A percentile compares a stretch with the other conserved stretches of the same genome.
Conservation (phyloP, 2,329 filamentous ascomycete genomes). For the Dothistroma septosporum region DNA sequence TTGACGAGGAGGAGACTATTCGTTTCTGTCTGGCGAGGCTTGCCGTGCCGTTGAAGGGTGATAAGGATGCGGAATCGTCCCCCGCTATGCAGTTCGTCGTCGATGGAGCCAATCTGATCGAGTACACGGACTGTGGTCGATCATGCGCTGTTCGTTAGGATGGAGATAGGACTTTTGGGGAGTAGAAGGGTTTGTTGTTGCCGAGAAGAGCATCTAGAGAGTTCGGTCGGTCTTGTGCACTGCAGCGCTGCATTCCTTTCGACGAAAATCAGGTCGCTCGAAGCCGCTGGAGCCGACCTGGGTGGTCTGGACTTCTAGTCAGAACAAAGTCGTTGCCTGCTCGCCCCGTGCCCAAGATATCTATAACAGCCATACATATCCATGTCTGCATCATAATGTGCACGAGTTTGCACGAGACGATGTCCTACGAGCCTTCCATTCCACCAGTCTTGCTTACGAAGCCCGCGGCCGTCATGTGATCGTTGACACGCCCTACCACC, state of each 20-base stretch:
- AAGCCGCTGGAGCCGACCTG: too few species aligned
- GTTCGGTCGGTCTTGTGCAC: too few species aligned
- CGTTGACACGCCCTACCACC: neutral
- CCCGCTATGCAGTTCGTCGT: neutral
- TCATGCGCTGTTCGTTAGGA: neutral
- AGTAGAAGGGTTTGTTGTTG: neutral
- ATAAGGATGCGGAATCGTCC: neutral
- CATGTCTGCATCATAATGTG: too few species aligned
- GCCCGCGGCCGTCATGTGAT: neutral
- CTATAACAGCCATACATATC: too few species aligned
- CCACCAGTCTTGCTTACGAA: neutral
- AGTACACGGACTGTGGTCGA: neutral
- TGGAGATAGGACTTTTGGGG: neutral
- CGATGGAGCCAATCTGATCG: neutral
- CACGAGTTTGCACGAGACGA: neutral
- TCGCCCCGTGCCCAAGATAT: too few species aligned
- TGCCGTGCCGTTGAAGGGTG: neutral
- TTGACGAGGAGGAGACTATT: neutral
- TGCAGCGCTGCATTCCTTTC: too few species aligned
- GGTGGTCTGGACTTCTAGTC: too few species aligned
- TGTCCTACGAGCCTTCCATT: neutral
- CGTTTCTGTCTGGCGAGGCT: neutral
- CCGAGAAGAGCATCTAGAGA: too few species aligned
- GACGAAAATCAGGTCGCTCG: too few species aligned
- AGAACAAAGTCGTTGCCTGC: too few species aligned